Conservation (phyloP, 805 yeast genomes). For the Candida khao-thaluensis region DNA sequence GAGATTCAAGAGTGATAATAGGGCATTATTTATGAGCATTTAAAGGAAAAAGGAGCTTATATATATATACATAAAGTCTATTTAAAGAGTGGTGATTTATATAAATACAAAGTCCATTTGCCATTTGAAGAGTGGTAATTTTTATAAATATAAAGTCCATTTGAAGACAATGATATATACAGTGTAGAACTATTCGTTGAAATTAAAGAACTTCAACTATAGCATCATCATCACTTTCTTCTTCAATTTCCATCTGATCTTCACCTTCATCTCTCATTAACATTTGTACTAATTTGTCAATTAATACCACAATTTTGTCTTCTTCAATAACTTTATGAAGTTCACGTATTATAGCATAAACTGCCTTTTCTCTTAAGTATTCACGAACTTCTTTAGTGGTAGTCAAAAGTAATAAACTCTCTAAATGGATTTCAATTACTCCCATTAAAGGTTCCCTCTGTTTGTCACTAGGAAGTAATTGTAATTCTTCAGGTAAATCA, state of each 20-base stretch:
- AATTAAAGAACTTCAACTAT: slow-evolving; percentile 48
- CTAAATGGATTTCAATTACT: slow-evolving; percentile 70
- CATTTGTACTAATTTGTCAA: slow-evolving; percentile 86
- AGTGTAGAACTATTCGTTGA: no score
- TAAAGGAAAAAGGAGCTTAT: no score
- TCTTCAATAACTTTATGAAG: slow-evolving; percentile 60
- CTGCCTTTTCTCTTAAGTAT: slow-evolving; percentile 72
- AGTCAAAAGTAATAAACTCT: slow-evolving; percentile 74
- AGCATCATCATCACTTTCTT: slow-evolving; percentile 39
- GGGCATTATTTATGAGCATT: no score
- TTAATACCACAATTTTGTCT: slow-evolving; percentile 55
- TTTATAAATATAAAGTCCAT: no score
- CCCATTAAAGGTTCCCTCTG: slow-evolving; percentile 68
- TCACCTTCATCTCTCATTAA: slow-evolving; percentile 82
- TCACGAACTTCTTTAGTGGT: slow-evolving; percentile 76
- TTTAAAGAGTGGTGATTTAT: no score
- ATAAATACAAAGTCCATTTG: no score
- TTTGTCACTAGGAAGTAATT: slow-evolving; percentile 72
- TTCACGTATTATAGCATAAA: slow-evolving; percentile 84
- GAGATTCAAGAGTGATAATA: no score
- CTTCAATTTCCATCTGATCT: slow-evolving; percentile 49
- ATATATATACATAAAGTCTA: no score
- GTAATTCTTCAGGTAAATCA: slow-evolving; percentile 85
- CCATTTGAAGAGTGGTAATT: no score
- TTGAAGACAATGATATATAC: no score